Evolutionary conservation across 805 yeast genomes (phyloP), one percentile per base, ranked within the genome.

Genomic region (Kurtzmaniella cleridarum): DNA sequence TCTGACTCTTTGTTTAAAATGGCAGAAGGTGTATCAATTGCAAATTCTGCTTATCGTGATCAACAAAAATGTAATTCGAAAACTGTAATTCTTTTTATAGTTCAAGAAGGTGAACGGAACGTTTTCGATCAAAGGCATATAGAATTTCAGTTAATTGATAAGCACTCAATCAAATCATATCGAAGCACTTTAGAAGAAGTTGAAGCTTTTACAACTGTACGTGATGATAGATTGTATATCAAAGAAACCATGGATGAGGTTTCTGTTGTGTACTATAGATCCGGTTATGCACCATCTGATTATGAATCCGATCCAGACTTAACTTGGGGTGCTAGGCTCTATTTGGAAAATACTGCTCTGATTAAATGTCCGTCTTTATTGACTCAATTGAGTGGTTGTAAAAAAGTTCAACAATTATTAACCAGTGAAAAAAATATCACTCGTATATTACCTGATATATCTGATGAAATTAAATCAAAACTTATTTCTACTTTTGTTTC

Each of bases 321-420:
- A 17, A 78, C 86, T 27, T 93, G 98, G 98, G 74, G 73, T 11
- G 82, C 85, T 9, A 75, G 99, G 53, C 66, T 77, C 18, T 53
- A 66, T 16, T 67, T 93, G 39, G 99, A 93, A 56, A 69, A 76
- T 7, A 75, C 90, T 9, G 58, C 69, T 37, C 95, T 98, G 1
- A 82, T 93, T 44, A 90, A 93, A 59, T 91, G 96, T 45, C 99
- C 99, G 2, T 81, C 93, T 3, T 65, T 91, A 24, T 64, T 87
- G 43, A 87, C 95, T 2, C 99, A 93, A 61, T 69, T 93, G 41
- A 78, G 95, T 16, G 99, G 99, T 1, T 80, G 95, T 14, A 93
- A 93, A 55, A 93, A 93, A 60, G 75, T 93, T 38, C 99, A 93
- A 64, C 98, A 93, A 59, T 66, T 89, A 18, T 73, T 93, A 39